phyloP scores from a whole-genome alignment of 129 eudicot species.

The Artemisia argyi region DNA sequence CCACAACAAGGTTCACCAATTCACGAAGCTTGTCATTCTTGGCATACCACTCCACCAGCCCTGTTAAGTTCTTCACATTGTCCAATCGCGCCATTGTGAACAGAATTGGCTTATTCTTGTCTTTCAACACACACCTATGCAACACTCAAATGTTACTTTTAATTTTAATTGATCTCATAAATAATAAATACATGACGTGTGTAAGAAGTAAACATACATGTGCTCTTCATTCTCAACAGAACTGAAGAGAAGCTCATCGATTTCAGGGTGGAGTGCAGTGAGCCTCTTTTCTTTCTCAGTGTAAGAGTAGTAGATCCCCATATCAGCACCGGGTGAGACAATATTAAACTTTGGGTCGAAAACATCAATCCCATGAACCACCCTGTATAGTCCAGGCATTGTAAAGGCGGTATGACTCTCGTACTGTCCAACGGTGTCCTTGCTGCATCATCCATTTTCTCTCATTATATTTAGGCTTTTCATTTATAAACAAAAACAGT shows the following conservation, averaged over 20 bases:
- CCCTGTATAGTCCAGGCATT: slow-evolving; percentile 92
- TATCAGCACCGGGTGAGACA: slow-evolving; percentile 94
- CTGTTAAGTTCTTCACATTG: slow-evolving; percentile 47
- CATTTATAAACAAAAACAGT: no score
- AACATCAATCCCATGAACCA: slow-evolving; percentile 89
- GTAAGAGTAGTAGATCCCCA: slow-evolving; percentile 63
- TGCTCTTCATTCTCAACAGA: slow-evolving; percentile 87
- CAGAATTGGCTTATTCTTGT: slow-evolving; percentile 41
- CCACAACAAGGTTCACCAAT: slow-evolving; percentile 46
- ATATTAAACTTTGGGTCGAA: slow-evolving; percentile 93
- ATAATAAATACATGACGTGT: not conserved
- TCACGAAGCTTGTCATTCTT: slow-evolving; percentile 40
- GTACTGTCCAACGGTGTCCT: slow-evolving; percentile 92
- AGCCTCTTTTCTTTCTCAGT: slow-evolving; percentile 72
- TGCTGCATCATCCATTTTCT: slow-evolving; percentile 39
- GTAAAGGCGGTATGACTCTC: slow-evolving; percentile 94
- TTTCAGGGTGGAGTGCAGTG: slow-evolving; percentile 81
- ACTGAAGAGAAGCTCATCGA: slow-evolving; percentile 78
- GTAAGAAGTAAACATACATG: slow-evolving; percentile 41
- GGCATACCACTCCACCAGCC: slow-evolving; percentile 51
- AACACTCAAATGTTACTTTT: not conserved
- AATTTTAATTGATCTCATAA: not conserved
- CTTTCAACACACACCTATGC: slow-evolving; percentile 45
- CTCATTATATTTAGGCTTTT: no score
- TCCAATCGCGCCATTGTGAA: slow-evolving; percentile 51